Base-by-base conservation (phyloP, 352 stramenopile species). In the Aphanomyces euteiches region DNA sequence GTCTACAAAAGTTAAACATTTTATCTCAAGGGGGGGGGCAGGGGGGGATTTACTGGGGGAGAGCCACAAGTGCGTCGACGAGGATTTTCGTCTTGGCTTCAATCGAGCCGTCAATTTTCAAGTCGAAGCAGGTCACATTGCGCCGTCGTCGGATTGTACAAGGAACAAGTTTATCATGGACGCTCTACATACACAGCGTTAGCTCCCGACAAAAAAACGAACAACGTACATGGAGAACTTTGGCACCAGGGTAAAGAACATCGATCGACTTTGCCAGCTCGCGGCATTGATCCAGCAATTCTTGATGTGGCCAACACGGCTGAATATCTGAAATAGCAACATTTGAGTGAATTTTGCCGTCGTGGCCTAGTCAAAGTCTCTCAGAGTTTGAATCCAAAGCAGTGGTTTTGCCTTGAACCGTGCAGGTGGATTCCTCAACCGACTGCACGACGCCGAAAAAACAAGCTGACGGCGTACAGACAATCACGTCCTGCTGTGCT, bases 201-300 rank as follows among this genome's bases (percentile, higher is more conserved):
- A 67, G 19, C 15, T 7, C 39, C 7, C n/a, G 1, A 67, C 37
- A 1, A 8, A 60, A 17, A 17, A 8, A 64, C 10, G 38, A 56
- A 36, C 0, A 39, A 48, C 28, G 36, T 60, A 69, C 63, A n/a
- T 40, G 10, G 34, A 69, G 41, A n/a, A 60, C 50, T 38, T 47
- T 50, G 36, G 63, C 63, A n/a, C 63, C 63, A 34, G 63, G 47
- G 37, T 60, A 60, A 6, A 69, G 39, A 3, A 10, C 19, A 21
- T 69, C 63, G 50, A 43, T 13, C 36, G 38, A n/a, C 19, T 69
- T 69, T 4, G 10, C 19, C n/a, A 69, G 41, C 41, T 69, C 63
- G 19, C 45, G 43, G 5, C 41, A 28, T 41, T 69, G 63, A n/a
- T 10, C 19, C 12, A 61, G 17, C 10, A 69, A 37, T 4, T 69